Evolutionary conservation across 1,284 basidiomycete genomes (phyloP), one percentile per base, ranked within the genome.

Genomic region (Baeospora myosura): DNA sequence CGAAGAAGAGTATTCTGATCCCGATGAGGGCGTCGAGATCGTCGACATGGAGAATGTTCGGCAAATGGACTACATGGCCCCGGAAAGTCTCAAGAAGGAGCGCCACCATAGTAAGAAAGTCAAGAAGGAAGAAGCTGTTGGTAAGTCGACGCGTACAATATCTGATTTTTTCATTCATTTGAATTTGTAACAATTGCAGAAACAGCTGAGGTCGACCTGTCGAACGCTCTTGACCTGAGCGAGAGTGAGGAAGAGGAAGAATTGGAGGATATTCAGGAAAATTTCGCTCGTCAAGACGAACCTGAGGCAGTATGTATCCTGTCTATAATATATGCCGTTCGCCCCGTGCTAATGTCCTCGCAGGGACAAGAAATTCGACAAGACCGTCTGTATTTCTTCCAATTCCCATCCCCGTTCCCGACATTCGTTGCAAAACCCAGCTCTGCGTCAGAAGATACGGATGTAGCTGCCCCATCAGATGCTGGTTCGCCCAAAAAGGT

Each of bases 351-450:
- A n/a, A n/a, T n/a, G n/a, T 17, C 20, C 8, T 33, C 32, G 7
- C 7, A 17, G 32, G 7, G 8, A 7, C 16, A 17, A 11, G 58
- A 63, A 42, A 52, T 72, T 38, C 69, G 64, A 54, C 80, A 74
- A 68, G 78, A 81, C 57, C 71, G 81, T 20, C 68, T 96, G 1
- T 95, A 89, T 57, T 82, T 93, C 50, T 95, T 96, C 66, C 93
- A 95, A 60, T 95, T 97, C 57, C 93, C 93, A 0, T 64, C 72
- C n/a, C 82, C 88, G 0, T 93, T 96, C 63, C 92, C 93, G 0
- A 72, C 68, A 11, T 95, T 94, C 61, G 5, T 57, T 67, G 10
- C 5, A 54, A 59, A 45, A 44, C 49, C 5, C 42, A n/a, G n/a
- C n/a, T n/a, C n/a, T n/a, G 26, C 26, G 14, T 8, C 8, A 54